phyloP scores from a whole-genome alignment of 106 monocot genomes.

The Allium sativum region DNA sequence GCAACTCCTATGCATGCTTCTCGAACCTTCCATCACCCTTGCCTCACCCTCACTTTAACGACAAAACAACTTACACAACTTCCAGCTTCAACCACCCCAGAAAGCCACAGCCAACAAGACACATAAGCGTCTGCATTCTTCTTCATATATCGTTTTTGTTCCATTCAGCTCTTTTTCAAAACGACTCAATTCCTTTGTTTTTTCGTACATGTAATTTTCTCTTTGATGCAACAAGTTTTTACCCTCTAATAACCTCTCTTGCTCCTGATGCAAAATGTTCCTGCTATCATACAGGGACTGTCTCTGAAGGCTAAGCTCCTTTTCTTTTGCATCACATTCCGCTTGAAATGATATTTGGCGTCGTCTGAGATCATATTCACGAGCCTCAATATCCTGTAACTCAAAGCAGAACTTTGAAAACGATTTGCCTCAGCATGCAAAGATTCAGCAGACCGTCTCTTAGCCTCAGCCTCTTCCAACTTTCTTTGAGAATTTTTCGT shows the following conservation, averaged over 20 bases:
- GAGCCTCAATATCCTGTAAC: slow-evolving; percentile 81
- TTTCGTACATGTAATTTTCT: slow-evolving; percentile 50
- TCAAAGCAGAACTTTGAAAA: slow-evolving; percentile 32
- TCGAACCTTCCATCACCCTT: too few species aligned
- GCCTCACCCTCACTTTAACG: too few species aligned
- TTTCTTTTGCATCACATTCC: slow-evolving; percentile 67
- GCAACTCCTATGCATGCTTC: too few species aligned
- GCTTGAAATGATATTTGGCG: slow-evolving; percentile 31
- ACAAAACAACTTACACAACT: too few species aligned
- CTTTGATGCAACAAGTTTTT: slow-evolving; percentile 54
- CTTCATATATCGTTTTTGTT: slow-evolving; percentile 32
- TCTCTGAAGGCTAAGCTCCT: slow-evolving; percentile 52
- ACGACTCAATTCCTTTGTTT: slow-evolving; percentile 28
- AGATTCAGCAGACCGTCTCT: slow-evolving; percentile 41
- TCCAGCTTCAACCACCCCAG: too few species aligned
- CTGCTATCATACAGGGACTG: slow-evolving; percentile 56
- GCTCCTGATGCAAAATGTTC: slow-evolving; percentile 57
- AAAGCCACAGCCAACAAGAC: too few species aligned
- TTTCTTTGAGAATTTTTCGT: slow-evolving; percentile 48
- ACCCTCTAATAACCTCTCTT: slow-evolving; percentile 48
- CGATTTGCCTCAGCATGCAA: slow-evolving; percentile 61
- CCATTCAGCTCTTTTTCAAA: slow-evolving; percentile 50
- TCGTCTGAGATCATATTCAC: slow-evolving; percentile 82
- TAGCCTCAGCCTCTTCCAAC: slow-evolving; percentile 63
- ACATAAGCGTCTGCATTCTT: slow-evolving; percentile 30